Percentiles rank a stretch among this genome's conserved stretches.
phyloP scores from a whole-genome alignment of 23 red algal genomes.

The Cyanidiococcus yangmingshanensis region DNA sequence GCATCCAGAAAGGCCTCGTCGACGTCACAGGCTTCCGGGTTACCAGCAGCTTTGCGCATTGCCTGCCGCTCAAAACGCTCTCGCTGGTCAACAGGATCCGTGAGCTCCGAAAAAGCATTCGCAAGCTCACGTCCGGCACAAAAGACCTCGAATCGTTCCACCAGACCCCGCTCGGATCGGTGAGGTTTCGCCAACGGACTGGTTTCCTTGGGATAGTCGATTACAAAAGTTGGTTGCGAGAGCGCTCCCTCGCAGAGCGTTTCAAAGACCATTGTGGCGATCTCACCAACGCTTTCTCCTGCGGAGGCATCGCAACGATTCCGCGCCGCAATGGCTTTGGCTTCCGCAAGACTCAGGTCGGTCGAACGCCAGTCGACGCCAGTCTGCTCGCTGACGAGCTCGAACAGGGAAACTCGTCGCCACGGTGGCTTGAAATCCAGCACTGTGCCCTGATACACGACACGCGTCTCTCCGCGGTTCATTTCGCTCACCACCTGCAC shows the following conservation, averaged over 20 bases:
- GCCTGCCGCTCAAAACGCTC: conserved; percentile 20
- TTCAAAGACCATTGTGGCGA: conserved; percentile 59
- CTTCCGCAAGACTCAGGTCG: conserved; percentile 18
- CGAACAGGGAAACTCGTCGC: conserved; percentile 64
- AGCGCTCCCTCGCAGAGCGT: conserved; percentile 59
- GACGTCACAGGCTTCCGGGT: conserved; percentile 12
- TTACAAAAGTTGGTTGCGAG: conserved; percentile 91
- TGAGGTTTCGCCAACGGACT: conserved; percentile 82
- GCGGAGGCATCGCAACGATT: conserved; percentile 13
- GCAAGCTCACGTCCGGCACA: conserved; percentile 23
- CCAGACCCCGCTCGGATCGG: conserved; percentile 41
- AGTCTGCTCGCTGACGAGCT: conserved; percentile 51
- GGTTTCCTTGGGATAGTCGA: conserved; percentile 77
- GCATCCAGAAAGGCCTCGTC: conserved; percentile 30
- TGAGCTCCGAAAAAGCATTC: conserved; percentile 31
- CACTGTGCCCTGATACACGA: conserved; percentile 53
- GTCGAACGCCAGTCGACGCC: conserved; percentile 30
- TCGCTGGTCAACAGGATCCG: conserved; percentile 30
- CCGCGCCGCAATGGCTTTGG: conserved; percentile 16
- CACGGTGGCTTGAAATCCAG: conserved; percentile 57
- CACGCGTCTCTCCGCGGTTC: conserved; percentile 25
- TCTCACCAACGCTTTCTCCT: conserved; percentile 43
- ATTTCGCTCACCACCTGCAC: conserved; percentile 33
- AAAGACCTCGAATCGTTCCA: conserved; percentile 29
- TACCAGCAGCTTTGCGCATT: not conserved